phyloP scores from a whole-genome alignment of 805 yeast species.

The Kuraishia hungarica region DNA sequence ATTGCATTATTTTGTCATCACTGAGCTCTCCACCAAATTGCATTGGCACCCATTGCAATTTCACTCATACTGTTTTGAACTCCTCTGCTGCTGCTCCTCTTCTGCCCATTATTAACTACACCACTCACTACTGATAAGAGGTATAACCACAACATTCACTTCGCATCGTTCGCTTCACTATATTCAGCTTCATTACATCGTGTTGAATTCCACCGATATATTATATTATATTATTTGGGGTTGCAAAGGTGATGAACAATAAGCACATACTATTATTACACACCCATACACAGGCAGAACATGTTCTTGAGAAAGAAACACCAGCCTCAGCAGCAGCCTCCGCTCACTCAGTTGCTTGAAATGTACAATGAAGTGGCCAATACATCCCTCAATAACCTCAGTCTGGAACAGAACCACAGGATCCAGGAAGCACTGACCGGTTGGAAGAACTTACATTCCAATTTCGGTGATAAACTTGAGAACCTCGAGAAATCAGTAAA shows the following conservation, averaged over 20 bases:
- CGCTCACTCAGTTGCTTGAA: constrained; percentile 49
- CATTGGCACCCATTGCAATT: not conserved
- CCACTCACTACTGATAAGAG: too few species aligned
- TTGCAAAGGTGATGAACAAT: not conserved
- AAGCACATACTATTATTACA: not conserved
- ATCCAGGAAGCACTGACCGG: constrained; percentile 55
- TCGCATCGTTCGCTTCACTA: not conserved
- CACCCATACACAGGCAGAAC: not conserved
- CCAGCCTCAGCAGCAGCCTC: constrained; percentile 53
- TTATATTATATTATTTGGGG: too few species aligned
- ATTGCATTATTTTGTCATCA: too few species aligned
- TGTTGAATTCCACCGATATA: not conserved
- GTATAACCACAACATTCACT: too few species aligned
- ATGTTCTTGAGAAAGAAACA: constrained; percentile 49
- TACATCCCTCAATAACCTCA: constrained; percentile 45
- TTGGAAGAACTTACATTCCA: constrained; percentile 66
- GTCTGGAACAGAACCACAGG: constrained; percentile 47
- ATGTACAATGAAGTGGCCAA: constrained; percentile 57
- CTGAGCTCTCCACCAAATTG: too few species aligned
- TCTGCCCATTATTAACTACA: too few species aligned
- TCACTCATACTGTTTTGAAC: not conserved
- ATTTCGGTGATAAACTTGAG: constrained; percentile 48
- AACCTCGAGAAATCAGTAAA: constrained; percentile 33
- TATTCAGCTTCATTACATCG: not conserved
- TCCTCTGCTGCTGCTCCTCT: not conserved